These are phyloP conservation scores for Berberis vulgaris DNA, from an alignment of 164 flowering plant species.

Conservation along the genomic window DNA sequence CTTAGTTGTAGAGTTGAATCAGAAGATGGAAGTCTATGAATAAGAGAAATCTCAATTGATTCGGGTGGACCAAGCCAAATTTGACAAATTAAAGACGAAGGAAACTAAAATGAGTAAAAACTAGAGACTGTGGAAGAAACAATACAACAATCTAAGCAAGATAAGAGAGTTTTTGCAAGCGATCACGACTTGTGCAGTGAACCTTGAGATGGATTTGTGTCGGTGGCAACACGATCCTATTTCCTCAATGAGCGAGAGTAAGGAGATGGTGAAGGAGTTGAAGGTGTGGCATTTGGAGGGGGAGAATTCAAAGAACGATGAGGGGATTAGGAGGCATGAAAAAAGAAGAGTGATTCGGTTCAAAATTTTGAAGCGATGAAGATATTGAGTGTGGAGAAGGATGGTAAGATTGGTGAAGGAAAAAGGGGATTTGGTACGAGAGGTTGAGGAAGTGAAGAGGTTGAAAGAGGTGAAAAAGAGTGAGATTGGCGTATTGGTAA, in stretches of 20 bases:
- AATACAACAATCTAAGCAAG: conserved; percentile 17
- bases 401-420: neutral
- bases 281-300: neutral
- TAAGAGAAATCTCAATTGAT: too few species aligned
- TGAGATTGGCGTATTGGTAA: conserved; percentile 12
- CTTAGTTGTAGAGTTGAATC: too few species aligned
- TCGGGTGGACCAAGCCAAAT: conserved; percentile 7
- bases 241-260: conserved; percentile 28
- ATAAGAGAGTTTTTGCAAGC: conserved; percentile 26
- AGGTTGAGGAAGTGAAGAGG: conserved; percentile 5
- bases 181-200: conserved; percentile 36
- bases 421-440: conserved; percentile 21
- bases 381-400: too few species aligned
- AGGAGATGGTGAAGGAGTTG: conserved; percentile 29
- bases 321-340: conserved; percentile 11
- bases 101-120: conserved; percentile 10
- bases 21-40: too few species aligned
- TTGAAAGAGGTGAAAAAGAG: neutral
- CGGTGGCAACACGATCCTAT: conserved; percentile 60
- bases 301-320: conserved; percentile 31
- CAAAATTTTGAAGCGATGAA: conserved; percentile 10
- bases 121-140: too few species aligned
- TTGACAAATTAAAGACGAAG: conserved; percentile 21
- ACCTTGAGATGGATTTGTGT: conserved; percentile 55
- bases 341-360: conserved; percentile 20